These are phyloP conservation scores for Tuber melanosporum DNA, from an alignment of 495 filamentous ascomycete genomes.

Conservation along the genomic window DNA sequence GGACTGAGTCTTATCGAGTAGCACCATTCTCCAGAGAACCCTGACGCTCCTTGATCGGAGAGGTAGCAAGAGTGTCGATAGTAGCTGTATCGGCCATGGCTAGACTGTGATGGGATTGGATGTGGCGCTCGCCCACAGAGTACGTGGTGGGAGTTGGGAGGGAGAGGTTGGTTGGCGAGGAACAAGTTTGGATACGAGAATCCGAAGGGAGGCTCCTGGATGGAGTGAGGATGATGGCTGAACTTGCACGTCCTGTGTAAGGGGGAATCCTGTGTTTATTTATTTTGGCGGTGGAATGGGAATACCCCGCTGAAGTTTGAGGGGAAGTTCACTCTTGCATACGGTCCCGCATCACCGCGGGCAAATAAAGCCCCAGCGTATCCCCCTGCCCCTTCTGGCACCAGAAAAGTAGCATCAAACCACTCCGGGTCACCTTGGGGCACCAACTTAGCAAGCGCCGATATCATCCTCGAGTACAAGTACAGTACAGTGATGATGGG, in stretches of 20 bases:
- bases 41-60: conserved; percentile 39
- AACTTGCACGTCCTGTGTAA: not conserved
- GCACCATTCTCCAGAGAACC: conserved; percentile 36
- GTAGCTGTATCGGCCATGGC: conserved; percentile 3
- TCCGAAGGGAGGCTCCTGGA: not conserved
- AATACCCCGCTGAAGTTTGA: not conserved
- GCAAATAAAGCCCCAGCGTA: not conserved
- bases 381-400: not conserved
- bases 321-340: not conserved
- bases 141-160: not conserved
- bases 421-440: not conserved
- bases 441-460: not conserved
- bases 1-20: not conserved
- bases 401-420: not conserved
- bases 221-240: not conserved
- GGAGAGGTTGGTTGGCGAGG: not conserved
- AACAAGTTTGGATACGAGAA: not conserved
- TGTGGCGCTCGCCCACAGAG: not conserved
- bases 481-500: not conserved
- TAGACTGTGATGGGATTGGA: not conserved
- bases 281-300: not conserved
- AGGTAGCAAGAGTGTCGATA: conserved; percentile 32
- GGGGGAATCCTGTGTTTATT: not conserved
- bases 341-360: not conserved
- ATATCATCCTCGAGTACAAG: no score